Base-by-base conservation (phyloP, 73 alveolate genomes). In the Diophrys appendiculata region DNA sequence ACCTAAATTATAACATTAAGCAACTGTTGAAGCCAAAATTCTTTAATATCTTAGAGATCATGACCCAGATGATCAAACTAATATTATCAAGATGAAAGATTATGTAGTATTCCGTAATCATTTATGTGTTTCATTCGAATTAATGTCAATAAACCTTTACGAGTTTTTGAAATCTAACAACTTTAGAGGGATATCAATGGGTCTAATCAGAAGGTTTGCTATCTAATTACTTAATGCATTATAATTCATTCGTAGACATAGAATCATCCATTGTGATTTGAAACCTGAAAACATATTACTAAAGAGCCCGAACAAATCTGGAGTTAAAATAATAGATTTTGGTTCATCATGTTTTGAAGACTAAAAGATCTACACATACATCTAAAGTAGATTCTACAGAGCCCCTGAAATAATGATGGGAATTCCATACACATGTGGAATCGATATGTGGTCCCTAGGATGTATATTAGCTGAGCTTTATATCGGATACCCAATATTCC, bases 201-300 rank as follows among this genome's bases (percentile, higher is more conserved):
- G 31, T 24, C 71, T 67, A 64, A 72, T 84, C 28, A 67, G 85
- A 68, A 69, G 72, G 29, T 72, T 75, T 29, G 81, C 91, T 2
- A 30, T 65, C 3, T 75, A 83, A 30, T 72, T 83, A 2, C 78
- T 83, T 0, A 29, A 76, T 72, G 82, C 84, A 1, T 68, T 83
- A 23, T 52, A 64, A 29, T 83, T 83, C 76, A 55, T 83, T 23
- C 78, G 76, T 33, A 69, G 76, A 32, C 69, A 83, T 26, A 34
- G 67, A 34, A 76, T 83, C 8, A 76, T 92, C 33, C 98, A 92
- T 79, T 92, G 98, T 65, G 98, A 92, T 78, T 74, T 92, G 67
- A 92, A 92, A 77, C 98, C 98, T 24, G 98, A 92, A 82, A 92
- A 92, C 80, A 83, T 92, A 30, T 86, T 92, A 43, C 53, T 89